A percentile compares a stretch with the other conserved stretches of the same genome.
Evolutionary conservation across 2,329 filamentous ascomycete species (phyloP).

Genomic region (Diaporthe velutina): DNA sequence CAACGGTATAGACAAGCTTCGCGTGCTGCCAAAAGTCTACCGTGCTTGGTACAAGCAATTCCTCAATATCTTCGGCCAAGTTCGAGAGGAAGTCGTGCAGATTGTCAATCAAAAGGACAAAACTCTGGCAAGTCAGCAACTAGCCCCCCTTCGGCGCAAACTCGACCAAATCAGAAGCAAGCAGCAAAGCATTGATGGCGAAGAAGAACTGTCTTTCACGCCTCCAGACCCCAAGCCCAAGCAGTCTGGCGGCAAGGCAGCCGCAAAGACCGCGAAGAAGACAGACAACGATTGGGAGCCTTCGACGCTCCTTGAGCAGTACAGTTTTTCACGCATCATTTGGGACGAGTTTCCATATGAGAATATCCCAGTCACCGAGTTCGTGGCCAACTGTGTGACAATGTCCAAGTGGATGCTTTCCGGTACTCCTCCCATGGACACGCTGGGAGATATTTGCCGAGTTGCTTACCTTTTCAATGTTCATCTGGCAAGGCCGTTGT

Average conservation of each 20-base stretch:
- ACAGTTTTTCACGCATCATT: constrained; percentile 54
- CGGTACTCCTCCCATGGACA: constrained; percentile 55
- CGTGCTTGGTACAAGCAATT: constrained; percentile 37
- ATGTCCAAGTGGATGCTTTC: constrained; percentile 58
- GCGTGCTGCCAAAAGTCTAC: constrained; percentile 27
- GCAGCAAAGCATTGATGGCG: neutral
- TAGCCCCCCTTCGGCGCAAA: neutral
- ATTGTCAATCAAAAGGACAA: neutral
- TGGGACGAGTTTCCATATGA: constrained; percentile 60
- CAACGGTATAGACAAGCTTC: constrained; percentile 21
- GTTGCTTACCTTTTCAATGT: constrained; percentile 52
- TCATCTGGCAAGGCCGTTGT: constrained; percentile 54
- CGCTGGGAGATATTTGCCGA: constrained; percentile 52
- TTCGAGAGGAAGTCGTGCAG: neutral
- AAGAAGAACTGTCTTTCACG: neutral
- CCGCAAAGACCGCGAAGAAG: neutral
- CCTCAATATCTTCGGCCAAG: neutral
- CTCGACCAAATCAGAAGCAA: neutral
- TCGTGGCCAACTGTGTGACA: constrained; percentile 50
- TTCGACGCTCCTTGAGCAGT: constrained; percentile 50
- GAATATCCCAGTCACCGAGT: constrained; percentile 47
- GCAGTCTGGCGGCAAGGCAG: neutral
- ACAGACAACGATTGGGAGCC: neutral
- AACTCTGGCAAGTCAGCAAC: neutral
- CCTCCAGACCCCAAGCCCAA: neutral